Evolutionary conservation across 768 basidiomycete genomes (phyloP).

Genomic region (Coprinellus micaceus): DNA sequence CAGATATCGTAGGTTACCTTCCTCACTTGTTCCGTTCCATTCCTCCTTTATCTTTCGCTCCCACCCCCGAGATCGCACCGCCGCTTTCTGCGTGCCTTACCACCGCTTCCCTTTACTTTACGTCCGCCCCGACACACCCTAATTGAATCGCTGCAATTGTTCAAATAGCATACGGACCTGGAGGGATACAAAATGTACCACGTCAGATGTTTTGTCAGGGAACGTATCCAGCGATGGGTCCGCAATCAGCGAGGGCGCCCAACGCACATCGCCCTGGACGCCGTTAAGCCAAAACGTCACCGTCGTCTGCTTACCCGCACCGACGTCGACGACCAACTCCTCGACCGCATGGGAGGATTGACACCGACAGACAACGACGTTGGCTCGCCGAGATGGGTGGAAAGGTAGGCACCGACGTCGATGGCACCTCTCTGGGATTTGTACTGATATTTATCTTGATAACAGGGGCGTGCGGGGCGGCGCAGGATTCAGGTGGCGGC

Average conservation of each 20-base stretch:
- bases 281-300: slow-evolving; percentile 18
- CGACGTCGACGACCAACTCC: not conserved
- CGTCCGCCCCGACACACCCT: not conserved
- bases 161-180: slow-evolving; percentile 37
- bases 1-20: slow-evolving; percentile 41
- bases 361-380: not conserved
- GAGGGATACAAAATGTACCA: slow-evolving; percentile 37
- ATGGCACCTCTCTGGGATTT: not conserved
- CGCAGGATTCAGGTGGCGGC: not conserved
- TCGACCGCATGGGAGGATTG: not conserved
- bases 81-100: not conserved
- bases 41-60: not conserved
- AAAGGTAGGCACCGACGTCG: slow-evolving; percentile 2
- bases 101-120: not conserved
- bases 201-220: slow-evolving; percentile 22
- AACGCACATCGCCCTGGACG: slow-evolving; percentile 11
- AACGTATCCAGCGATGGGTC: slow-evolving; percentile 1
- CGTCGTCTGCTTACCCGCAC: slow-evolving; percentile 7
- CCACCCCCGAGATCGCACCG: not conserved
- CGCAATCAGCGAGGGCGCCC: slow-evolving; percentile 10
- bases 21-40: not conserved
- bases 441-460: not conserved
- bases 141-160: slow-evolving; percentile 1
- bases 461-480: not conserved
- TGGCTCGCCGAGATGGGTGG: not conserved